A percentile compares a stretch with the other conserved stretches of the same genome.
Conservation (phyloP, 192 early-diverging fungal species). For the Physocladia obscura region DNA sequence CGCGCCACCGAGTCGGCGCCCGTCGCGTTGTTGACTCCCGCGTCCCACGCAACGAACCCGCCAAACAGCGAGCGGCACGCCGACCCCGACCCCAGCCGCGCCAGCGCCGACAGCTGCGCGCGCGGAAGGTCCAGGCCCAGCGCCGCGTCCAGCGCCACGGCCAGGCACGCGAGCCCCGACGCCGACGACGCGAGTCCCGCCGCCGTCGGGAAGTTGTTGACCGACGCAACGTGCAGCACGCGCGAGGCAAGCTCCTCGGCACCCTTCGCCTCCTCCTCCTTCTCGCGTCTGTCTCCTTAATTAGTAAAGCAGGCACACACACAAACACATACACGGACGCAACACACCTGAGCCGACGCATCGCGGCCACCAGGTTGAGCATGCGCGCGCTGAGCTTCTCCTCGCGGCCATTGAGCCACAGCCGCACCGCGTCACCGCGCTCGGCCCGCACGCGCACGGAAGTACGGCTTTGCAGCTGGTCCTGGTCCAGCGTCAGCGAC, state of each 20-base stretch:
- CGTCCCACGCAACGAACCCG: constrained; percentile 98
- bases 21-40: constrained; percentile 64
- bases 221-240: constrained; percentile 86
- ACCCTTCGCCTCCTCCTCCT: too few relatives aligned
- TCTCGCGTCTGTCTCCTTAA: too few relatives aligned
- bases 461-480: constrained; percentile 93
- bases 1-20: constrained; percentile 72
- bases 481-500: constrained; percentile 93
- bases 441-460: constrained; percentile 62
- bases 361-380: constrained; percentile 76
- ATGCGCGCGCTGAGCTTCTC: constrained; percentile 68
- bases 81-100: constrained; percentile 93
- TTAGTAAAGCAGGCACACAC: too few relatives aligned
- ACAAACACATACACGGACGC: constrained; percentile 58
- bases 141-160: constrained; percentile 67
- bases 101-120: constrained; percentile 83
- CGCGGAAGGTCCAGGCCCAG: constrained; percentile 27
- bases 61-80: constrained; percentile 97
- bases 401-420: constrained; percentile 96
- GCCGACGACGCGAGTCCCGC: constrained; percentile 97
- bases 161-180: constrained; percentile 91
- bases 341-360: constrained; percentile 59
- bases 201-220: constrained; percentile 99
- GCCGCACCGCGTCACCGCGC: constrained; percentile 56
- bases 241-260: too few relatives aligned